A percentile compares a stretch with the other conserved stretches of the same genome.
These are phyloP conservation scores for Kregervanrija delftensis DNA, from an alignment of 805 yeast genomes.

Conservation along the genomic window DNA sequence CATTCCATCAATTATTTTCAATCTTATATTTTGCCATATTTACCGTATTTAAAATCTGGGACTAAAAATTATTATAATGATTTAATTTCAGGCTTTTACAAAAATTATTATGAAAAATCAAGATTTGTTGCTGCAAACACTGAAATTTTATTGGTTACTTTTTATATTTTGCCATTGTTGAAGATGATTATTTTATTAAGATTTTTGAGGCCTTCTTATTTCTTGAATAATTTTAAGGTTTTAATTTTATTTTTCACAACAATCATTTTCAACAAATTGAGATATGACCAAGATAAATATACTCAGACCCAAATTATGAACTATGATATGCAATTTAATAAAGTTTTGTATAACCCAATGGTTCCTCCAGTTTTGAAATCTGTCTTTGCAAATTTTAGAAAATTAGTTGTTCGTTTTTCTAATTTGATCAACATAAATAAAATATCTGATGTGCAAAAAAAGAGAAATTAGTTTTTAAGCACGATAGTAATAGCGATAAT, in stretches of 20 bases:
- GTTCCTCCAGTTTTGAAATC: conserved; percentile 26
- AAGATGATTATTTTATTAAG: conserved; percentile 34
- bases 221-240: conserved; percentile 24
- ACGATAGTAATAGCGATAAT: too few relatives aligned
- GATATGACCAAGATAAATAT: conserved; percentile 50
- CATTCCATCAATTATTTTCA: conserved; percentile 57
- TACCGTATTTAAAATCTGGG: conserved; percentile 30
- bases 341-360: conserved; percentile 28
- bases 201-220: conserved; percentile 24
- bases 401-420: neutral
- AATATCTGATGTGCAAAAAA: conserved; percentile 5
- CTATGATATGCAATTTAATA: conserved; percentile 37
- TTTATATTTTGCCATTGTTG: conserved; percentile 34
- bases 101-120: conserved; percentile 36
- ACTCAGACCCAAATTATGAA: conserved; percentile 44
- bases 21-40: conserved; percentile 44
- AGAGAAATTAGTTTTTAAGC: conserved; percentile 6
- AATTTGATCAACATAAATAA: neutral
- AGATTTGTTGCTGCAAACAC: conserved; percentile 38
- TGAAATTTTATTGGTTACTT: conserved; percentile 37
- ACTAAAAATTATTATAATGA: conserved; percentile 23
- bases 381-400: neutral
- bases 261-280: conserved; percentile 49
- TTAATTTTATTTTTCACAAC: conserved; percentile 38
- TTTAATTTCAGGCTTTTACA: conserved; percentile 27